These are phyloP conservation scores for Fagopyrum tataricum DNA, from an alignment of 148 eudicot genomes.

Conservation along the genomic window DNA sequence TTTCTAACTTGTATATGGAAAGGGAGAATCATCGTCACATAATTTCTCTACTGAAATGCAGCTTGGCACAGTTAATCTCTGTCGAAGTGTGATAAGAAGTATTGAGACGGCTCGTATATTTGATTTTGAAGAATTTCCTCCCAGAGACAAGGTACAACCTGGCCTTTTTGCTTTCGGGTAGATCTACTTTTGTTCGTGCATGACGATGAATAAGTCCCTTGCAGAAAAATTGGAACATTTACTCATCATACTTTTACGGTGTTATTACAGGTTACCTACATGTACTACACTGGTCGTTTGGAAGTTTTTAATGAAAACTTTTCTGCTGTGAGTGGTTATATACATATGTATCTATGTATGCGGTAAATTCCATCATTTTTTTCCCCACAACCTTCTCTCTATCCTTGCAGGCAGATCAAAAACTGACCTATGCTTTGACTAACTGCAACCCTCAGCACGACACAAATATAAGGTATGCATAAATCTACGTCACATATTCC, in stretches of 20 bases:
- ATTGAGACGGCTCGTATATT: slow-evolving; percentile 98
- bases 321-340: slow-evolving; percentile 54
- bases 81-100: slow-evolving; percentile 98
- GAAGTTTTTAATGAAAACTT: slow-evolving; percentile 98
- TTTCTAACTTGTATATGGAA: background rate
- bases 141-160: slow-evolving; percentile 71
- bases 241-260: slow-evolving; percentile 4
- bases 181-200: background rate
- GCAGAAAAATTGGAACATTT: background rate
- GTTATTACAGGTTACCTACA: slow-evolving; percentile 68
- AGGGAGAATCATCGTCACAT: background rate
- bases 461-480: slow-evolving; percentile 70
- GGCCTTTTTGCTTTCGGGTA: slow-evolving; percentile 4
- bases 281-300: slow-evolving; percentile 97
- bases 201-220: background rate
- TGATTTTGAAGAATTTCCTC: slow-evolving; percentile 96
- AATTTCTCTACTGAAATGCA: slow-evolving; percentile 17
- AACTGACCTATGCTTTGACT: slow-evolving; percentile 80
- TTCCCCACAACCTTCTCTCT: background rate
- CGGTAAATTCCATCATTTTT: background rate
- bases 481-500: background rate
- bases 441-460: slow-evolving; percentile 66
- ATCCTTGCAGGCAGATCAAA: slow-evolving; percentile 73
- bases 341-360: background rate
- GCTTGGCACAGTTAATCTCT: slow-evolving; percentile 95